Base-by-base conservation (phyloP, 129 eudicot genomes). In the Ambrosia trifida region DNA sequence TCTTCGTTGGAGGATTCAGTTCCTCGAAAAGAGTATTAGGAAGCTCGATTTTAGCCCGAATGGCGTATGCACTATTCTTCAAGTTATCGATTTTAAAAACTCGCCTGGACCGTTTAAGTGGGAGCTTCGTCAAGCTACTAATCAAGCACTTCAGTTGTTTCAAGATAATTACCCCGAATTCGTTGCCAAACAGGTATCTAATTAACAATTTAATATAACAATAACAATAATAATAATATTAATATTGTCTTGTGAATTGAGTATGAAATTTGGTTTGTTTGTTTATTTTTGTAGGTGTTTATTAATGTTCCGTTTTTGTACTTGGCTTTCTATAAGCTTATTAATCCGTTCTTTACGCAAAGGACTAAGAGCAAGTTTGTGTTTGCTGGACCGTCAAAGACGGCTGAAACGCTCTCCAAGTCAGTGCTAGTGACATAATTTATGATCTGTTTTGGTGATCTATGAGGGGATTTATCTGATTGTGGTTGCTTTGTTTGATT, bases 141-240 rank as follows among this genome's bases (percentile, higher is more conserved):
- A 83, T 64, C 92, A 89, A 65, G 96, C 96, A 6, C 81, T 89
- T 3, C 96, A 83, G 28, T 66, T 93, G 78, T 83, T 93, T 41
- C 98, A 93, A 78, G 98, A 93, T 53, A 87, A 93, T 51, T 93
- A 89, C 45, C 98, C 98, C 19, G 98, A 93, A 68, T 93, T 93
- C 70, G 95, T 89, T 1, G 98, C 96, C 54, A 93, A 87, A 59
- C 98, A 93, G 96, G 98, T 93, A 83, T 16, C n/a, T 20, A 12
- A 5, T 24, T 24, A 24, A 24, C 28, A 24, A 24, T 24, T 24
- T 24, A 24, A 24, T 24, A 24, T 24, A 1, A 24, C 28, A 24
- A 24, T 24, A 24, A 24, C 1, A 24, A 24, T 24, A 24, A 24
- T 24, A n/a, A n/a, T n/a, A n/a, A n/a, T n/a, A n/a, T n/a, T n/a